Percentiles rank a stretch among this genome's conserved stretches.
Evolutionary conservation across 2,329 filamentous ascomycete genomes (phyloP).

Genomic region (Geoglossum cookeanum): DNA sequence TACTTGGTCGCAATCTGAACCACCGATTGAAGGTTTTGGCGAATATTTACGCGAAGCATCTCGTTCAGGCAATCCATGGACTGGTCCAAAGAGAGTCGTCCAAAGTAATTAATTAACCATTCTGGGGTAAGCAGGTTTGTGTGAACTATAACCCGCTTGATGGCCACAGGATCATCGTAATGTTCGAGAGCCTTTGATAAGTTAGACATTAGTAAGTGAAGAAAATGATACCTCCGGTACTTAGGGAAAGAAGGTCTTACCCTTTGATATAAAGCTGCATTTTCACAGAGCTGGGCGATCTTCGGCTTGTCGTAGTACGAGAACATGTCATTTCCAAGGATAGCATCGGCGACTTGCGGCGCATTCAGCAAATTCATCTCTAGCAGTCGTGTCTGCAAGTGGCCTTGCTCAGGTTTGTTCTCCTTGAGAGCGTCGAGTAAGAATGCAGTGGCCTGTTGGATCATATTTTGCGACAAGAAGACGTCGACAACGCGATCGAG

Average conservation of each 20-base stretch:
- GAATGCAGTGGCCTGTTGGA: slow-evolving; percentile 97
- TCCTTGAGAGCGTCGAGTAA: slow-evolving; percentile 86
- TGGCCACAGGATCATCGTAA: slow-evolving; percentile 71
- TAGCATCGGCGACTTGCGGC: slow-evolving; percentile 92
- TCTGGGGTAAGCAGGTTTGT: slow-evolving; percentile 76
- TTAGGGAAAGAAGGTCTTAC: not conserved
- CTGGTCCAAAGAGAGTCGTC: slow-evolving; percentile 85
- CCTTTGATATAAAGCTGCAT: slow-evolving; percentile 69
- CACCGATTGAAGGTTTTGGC: slow-evolving; percentile 86
- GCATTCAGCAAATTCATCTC: slow-evolving; percentile 98
- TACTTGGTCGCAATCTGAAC: slow-evolving; percentile 96
- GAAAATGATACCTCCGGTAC: not conserved
- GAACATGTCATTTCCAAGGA: slow-evolving; percentile 96
- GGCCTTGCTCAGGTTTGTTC: slow-evolving; percentile 82
- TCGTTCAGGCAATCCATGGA: slow-evolving; percentile 85
- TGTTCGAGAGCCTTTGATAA: slow-evolving; percentile 53
- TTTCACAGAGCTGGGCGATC: slow-evolving; percentile 80
- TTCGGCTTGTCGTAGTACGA: slow-evolving; percentile 85
- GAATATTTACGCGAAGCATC: slow-evolving; percentile 93
- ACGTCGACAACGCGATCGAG: slow-evolving; percentile 91
- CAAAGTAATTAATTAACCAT: slow-evolving; percentile 84
- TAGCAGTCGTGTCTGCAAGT: slow-evolving; percentile 80
- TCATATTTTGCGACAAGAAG: slow-evolving; percentile 94
- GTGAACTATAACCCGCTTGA: slow-evolving; percentile 81
- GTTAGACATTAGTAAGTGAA: not conserved